Conservation (phyloP, 768 basidiomycete genomes). For the Exidia glandulosa region DNA sequence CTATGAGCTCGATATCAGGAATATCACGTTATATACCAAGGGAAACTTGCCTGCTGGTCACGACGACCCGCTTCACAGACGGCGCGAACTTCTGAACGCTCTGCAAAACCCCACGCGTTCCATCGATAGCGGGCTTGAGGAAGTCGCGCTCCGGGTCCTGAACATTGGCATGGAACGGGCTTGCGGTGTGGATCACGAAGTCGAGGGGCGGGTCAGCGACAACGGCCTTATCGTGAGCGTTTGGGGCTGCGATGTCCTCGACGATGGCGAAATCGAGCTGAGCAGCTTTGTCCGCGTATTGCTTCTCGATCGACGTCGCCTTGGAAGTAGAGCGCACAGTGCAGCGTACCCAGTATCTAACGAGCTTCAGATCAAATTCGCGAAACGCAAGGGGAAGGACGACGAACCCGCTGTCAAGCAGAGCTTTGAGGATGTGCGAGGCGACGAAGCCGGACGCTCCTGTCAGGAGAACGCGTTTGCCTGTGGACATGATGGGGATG, state of each 20-base stretch:
- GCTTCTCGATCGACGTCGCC: constrained; percentile 33
- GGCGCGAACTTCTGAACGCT: constrained; percentile 34
- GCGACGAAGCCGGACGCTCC: constrained; percentile 54
- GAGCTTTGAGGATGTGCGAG: constrained; percentile 42
- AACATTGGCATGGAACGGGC: constrained; percentile 20
- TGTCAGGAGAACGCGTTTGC: constrained; percentile 38
- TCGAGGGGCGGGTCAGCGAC: constrained; percentile 19
- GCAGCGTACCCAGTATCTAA: constrained; percentile 35
- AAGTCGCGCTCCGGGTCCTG: constrained; percentile 27
- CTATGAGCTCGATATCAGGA: not conserved
- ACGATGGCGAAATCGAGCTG: constrained; percentile 57
- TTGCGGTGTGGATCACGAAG: constrained; percentile 36
- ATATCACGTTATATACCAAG: not conserved
- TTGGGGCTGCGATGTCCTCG: constrained; percentile 45
- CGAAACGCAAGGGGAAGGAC: not conserved
- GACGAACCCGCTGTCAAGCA: constrained; percentile 50
- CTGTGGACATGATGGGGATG: constrained; percentile 12
- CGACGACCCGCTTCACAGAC: not conserved
- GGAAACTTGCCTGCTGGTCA: not conserved
- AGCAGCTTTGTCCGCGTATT: constrained; percentile 14
- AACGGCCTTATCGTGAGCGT: constrained; percentile 39
- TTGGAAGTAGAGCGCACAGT: constrained; percentile 55
- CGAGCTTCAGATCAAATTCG: not conserved
- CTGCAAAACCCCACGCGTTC: constrained; percentile 52
- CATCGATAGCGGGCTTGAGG: constrained; percentile 59